Conservation (phyloP, 2,329 filamentous ascomycete species). For the Lizonia empirigonia region DNA sequence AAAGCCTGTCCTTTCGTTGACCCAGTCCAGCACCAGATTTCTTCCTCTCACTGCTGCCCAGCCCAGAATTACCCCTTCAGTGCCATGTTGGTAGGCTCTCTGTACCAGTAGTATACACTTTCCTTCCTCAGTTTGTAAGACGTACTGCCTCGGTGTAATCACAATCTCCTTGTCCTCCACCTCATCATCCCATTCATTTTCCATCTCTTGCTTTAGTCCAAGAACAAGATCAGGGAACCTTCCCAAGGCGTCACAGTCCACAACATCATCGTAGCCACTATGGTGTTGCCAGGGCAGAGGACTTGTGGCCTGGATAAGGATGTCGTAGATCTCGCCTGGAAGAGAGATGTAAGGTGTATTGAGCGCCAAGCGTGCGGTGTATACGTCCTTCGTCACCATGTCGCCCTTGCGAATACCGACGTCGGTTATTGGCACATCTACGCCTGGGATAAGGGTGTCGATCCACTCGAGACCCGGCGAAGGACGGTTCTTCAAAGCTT, state of each 20-base stretch:
- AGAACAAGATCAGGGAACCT: slow-evolving; percentile 27
- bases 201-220: slow-evolving; percentile 15
- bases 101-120: slow-evolving; percentile 22
- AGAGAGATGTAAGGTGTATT: slow-evolving; percentile 22
- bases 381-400: slow-evolving; percentile 16
- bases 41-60: slow-evolving; percentile 29
- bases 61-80: slow-evolving; percentile 18
- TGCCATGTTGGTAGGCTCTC: not conserved
- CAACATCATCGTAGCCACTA: slow-evolving; percentile 6
- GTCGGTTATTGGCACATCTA: slow-evolving; percentile 13
- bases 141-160: slow-evolving; percentile 25
- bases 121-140: slow-evolving; percentile 15
- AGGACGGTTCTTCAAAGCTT: not conserved
- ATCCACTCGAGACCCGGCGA: not conserved
- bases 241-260: slow-evolving; percentile 17
- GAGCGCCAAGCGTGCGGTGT: slow-evolving; percentile 16
- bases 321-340: slow-evolving; percentile 21
- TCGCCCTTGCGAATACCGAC: slow-evolving; percentile 26
- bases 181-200: slow-evolving; percentile 2
- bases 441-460: slow-evolving; percentile 7
- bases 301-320: slow-evolving; percentile 22
- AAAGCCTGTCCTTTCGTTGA: slow-evolving; percentile 18
- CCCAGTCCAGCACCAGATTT: slow-evolving; percentile 23
- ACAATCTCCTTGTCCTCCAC: slow-evolving; percentile 18
- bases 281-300: slow-evolving; percentile 1